Base-by-base conservation (phyloP, 1,284 basidiomycete genomes). In the Pyrrhoderma noxium region DNA sequence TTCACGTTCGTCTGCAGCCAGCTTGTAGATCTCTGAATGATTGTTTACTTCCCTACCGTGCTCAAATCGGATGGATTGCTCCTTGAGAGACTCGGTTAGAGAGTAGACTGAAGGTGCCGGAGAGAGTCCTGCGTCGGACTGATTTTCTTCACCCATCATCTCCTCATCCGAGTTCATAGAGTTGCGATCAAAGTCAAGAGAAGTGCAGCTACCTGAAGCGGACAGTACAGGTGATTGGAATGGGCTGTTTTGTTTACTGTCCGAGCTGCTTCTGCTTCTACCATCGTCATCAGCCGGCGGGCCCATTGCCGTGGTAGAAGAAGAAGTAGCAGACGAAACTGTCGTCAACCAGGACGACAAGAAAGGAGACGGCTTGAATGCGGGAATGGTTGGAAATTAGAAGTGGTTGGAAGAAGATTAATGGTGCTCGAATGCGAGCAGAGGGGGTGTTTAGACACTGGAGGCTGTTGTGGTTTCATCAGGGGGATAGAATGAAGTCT, bases 1-100 rank as follows among this genome's bases (percentile, higher is more conserved):
- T 60, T 89, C 86, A 58, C 86, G 82, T 7, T 82, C 79, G 58
- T 89, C 87, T 21, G 83, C 86, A 11, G 86, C 82, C 18, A 89
- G 68, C 34, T 74, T 75, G 62, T 89, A 89, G 3, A 88, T 74
- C 44, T 89, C 82, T 0, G 85, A 88, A 56, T 85, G 84, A 56
- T 80, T 86, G 65, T 89, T 88, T 44, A 89, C 63, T 21, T 71
- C 74, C 34, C 86, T 70, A 0, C 86, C 86, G 55, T 77, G 82
- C 59, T 87, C 84, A 36, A 79, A 72, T 45, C 72, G 75, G 64
- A 79, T 82, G 1, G 77, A 73, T 37, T 75, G 71, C 11, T 72
- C 76, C 21, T 75, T 76, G 41, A 85, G 56, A 0, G 82, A 84
- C 56, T 73, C 77, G 0, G 82, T 80, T 60, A 85, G 63, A 0